phyloP scores from a whole-genome alignment of 441 rosid species.

The Gossypium davidsonii region DNA sequence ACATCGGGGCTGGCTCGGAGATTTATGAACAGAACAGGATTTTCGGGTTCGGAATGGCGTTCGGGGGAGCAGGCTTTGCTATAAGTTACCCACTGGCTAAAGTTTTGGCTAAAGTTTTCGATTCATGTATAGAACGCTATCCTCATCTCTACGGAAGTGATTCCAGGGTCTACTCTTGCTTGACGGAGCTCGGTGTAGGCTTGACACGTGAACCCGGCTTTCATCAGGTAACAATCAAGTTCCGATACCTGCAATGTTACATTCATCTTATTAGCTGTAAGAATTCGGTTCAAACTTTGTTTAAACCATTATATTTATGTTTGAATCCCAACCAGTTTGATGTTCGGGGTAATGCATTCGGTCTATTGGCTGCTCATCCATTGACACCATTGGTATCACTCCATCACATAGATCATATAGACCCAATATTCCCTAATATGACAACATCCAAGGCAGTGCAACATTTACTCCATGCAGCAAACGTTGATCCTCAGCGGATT shows the following conservation, averaged over 20 bases:
- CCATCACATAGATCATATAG: slow-evolving; percentile 59
- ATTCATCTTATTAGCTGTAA: neutral
- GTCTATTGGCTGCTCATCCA: slow-evolving; percentile 73
- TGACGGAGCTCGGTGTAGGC: slow-evolving; percentile 82
- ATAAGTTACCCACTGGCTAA: slow-evolving; percentile 74
- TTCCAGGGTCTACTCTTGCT: slow-evolving; percentile 71
- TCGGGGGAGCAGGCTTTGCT: slow-evolving; percentile 81
- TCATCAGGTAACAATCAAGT: slow-evolving; percentile 62
- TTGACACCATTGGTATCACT: slow-evolving; percentile 60
- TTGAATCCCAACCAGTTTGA: slow-evolving; percentile 44
- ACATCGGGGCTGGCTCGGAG: slow-evolving; percentile 81
- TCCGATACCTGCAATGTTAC: neutral
- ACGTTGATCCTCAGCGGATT: slow-evolving; percentile 59
- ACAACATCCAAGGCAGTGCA: slow-evolving; percentile 38
- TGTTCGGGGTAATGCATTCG: slow-evolving; percentile 63
- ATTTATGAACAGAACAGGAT: slow-evolving; percentile 47
- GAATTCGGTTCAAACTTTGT: neutral
- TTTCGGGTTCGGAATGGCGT: slow-evolving; percentile 76
- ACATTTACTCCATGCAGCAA: slow-evolving; percentile 53
- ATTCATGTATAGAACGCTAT: slow-evolving; percentile 73
- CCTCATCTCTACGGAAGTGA: slow-evolving; percentile 86
- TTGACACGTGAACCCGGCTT: slow-evolving; percentile 87
- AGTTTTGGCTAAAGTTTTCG: slow-evolving; percentile 64
- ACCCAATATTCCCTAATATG: slow-evolving; percentile 79
- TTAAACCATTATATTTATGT: neutral